Evolutionary conservation across 1,284 basidiomycete genomes (phyloP), one percentile per base, ranked within the genome.

Genomic region (Sporisorium iseilematis-ciliati): DNA sequence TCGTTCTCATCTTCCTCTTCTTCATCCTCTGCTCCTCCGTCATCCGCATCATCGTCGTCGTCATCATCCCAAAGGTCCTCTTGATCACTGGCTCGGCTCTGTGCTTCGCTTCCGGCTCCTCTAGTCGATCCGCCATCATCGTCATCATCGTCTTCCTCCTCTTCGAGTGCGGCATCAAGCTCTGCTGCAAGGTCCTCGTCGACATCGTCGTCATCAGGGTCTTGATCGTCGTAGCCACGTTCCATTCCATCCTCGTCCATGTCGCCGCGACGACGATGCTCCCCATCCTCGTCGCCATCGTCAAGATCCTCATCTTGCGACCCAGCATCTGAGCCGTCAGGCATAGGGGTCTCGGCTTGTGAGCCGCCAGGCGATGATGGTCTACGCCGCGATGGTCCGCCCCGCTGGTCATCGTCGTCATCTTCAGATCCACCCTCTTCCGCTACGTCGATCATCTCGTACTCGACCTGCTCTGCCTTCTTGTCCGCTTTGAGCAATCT

Each of bases 401-500:
- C 73, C 35, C 33, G 69, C 41, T 66, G 68, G n/a, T 57, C 61
- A 10, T 72, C 78, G n/a, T 52, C 79, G 18, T 77, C 74, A 18
- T 63, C 72, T 20, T 76, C 78, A 11, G 77, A 76, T 43, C 73
- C 77, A 51, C 75, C 78, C 38, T 83, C 83, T 45, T 85, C 84
- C n/a, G 68, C 62, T 21, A 73, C 64, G 54, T 82, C 82, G 26
- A 82, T 70, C 54, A 78, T 75, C 48, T 82, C 83, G 59, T 80
- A 84, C 53, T 84, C 77, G 18, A 94, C 91, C 69, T 93, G 89
- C 0, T 90, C 87, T 1, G 95, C 94, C 57, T 91, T 87, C 11
- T 91, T 89, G 86, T 99, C 97, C 73, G 92, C 91, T 70, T 92
- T 92, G 33, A 99, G 86, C 46, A 99, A 86, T 61, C 94, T 88